A percentile compares a stretch with the other conserved stretches of the same genome.
Evolutionary conservation across 192 early-diverging fungal genomes (phyloP).

Genomic region (Dispira parvispora): DNA sequence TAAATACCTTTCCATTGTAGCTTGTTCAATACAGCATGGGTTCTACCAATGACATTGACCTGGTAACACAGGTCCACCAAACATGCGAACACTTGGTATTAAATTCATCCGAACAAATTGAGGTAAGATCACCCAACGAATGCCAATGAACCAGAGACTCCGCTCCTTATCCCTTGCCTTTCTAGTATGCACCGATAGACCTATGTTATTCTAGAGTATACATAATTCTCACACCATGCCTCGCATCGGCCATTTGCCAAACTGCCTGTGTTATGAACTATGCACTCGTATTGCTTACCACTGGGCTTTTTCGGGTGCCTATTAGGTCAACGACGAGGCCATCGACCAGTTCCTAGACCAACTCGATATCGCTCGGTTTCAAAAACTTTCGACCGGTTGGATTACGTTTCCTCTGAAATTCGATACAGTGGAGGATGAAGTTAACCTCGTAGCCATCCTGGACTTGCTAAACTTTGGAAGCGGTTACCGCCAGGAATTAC

Average conservation of each 20-base stretch:
- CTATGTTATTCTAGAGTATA: background rate
- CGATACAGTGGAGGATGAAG: conserved; percentile 49
- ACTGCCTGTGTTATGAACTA: background rate
- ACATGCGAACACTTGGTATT: too few relatives aligned
- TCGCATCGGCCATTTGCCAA: background rate
- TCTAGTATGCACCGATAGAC: background rate
- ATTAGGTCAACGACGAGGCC: conserved; percentile 6
- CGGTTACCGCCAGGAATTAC: conserved; percentile 50
- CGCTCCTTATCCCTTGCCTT: background rate
- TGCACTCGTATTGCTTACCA: background rate
- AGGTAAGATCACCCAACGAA: background rate
- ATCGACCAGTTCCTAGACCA: conserved; percentile 7
- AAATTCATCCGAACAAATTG: too few relatives aligned
- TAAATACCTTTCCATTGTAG: too few relatives aligned
- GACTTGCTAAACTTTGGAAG: conserved; percentile 66
- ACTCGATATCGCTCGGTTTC: conserved; percentile 17
- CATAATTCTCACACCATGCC: background rate
- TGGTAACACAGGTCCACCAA: too few relatives aligned
- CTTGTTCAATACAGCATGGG: too few relatives aligned
- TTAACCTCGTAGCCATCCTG: conserved; percentile 57
- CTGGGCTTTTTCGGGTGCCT: background rate
- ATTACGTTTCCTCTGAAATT: conserved; percentile 60
- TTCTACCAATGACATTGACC: too few relatives aligned
- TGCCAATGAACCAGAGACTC: too few relatives aligned
- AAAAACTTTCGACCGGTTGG: conserved; percentile 22